Evolutionary conservation across 129 eudicot species (phyloP), one percentile per base, ranked within the genome.

Genomic region (Chrysanthemum seticuspe): DNA sequence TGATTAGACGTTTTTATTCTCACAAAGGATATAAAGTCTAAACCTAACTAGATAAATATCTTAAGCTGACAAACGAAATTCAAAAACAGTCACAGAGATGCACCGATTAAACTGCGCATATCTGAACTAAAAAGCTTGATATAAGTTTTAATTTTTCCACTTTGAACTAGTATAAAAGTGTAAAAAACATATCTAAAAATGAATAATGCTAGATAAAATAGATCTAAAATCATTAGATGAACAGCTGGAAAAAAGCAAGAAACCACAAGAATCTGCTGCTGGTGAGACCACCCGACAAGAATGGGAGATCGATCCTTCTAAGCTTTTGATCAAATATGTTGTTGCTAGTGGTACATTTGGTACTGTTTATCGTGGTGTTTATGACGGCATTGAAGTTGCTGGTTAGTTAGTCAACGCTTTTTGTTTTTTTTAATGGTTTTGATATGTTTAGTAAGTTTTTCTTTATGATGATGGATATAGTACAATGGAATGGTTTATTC

Each of bases 331-430:
- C 25, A 93, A 87, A 77, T 40, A 80, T 31, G 86, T 87, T 54
- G 78, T 93, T 70, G 98, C 98, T n/a, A n/a, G n/a, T n/a, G n/a
- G n/a, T 68, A 89, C 98, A 15, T 89, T 87, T 72, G 98, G 95
- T 65, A 89, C 97, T 73, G 98, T 93, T 14, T 95, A 89, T 74
- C 96, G 98, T 75, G 97, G 98, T 65, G 40, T 90, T 79, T 89
- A 93, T 80, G 96, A 93, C 73, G 92, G 97, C 58, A 76, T 78
- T 10, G 97, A 93, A 74, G 97, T 93, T 54, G 98, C 97, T 74
- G 98, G 98, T 68, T 68, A 74, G 82, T 89, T 56, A 52, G 31
- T 15, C 13, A 19, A 19, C 21, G 21, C 0, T 19, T 19, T 19
- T 19, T 19, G 21, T 19, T 19, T 19, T 19, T 19, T 19, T 19